Percentiles rank a stretch among this genome's conserved stretches.
phyloP scores from a whole-genome alignment of 306 rosid genomes.

The Corylus avellana region DNA sequence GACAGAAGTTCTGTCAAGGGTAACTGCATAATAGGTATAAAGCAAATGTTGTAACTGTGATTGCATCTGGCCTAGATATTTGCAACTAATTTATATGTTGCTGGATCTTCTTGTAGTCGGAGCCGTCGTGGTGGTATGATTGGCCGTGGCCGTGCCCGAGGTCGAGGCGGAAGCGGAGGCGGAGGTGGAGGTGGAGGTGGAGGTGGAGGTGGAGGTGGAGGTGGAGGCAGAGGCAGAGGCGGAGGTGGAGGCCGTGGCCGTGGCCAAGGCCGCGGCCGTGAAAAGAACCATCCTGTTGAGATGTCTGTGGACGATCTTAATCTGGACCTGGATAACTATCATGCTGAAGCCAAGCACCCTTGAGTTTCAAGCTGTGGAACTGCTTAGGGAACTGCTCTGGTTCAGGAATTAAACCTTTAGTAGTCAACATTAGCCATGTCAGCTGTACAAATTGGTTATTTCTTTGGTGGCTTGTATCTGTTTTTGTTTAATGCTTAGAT shows the following conservation, averaged over 20 bases:
- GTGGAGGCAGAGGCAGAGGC: conserved; percentile 17
- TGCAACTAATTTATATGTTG: conserved; percentile 2
- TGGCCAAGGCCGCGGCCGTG: conserved; percentile 50
- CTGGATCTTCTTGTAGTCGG: conserved; percentile 33
- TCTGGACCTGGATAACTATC: conserved; percentile 82
- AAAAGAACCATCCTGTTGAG: conserved; percentile 58
- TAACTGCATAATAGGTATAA: neutral
- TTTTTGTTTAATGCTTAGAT: conserved; percentile 8
- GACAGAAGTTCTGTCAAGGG: neutral
- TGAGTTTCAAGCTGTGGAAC: conserved; percentile 23
- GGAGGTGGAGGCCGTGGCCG: conserved; percentile 3
- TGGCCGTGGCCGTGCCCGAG: conserved; percentile 25
- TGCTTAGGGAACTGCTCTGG: neutral
- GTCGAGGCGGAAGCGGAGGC: conserved; percentile 31
- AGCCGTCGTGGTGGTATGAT: conserved; percentile 59
- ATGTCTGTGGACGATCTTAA: conserved; percentile 84
- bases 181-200: conserved; percentile 26
- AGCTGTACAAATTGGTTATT: conserved; percentile 55
- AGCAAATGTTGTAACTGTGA: neutral
- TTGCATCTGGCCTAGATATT: neutral
- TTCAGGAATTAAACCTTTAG: neutral
- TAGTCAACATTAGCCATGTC: conserved; percentile 23
- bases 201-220: conserved; percentile 7
- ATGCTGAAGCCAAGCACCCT: conserved; percentile 75
- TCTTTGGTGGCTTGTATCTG: conserved; percentile 10